Evolutionary conservation across 2,329 filamentous ascomycete species (phyloP).

Genomic region (Sporothrix brasiliensis): DNA sequence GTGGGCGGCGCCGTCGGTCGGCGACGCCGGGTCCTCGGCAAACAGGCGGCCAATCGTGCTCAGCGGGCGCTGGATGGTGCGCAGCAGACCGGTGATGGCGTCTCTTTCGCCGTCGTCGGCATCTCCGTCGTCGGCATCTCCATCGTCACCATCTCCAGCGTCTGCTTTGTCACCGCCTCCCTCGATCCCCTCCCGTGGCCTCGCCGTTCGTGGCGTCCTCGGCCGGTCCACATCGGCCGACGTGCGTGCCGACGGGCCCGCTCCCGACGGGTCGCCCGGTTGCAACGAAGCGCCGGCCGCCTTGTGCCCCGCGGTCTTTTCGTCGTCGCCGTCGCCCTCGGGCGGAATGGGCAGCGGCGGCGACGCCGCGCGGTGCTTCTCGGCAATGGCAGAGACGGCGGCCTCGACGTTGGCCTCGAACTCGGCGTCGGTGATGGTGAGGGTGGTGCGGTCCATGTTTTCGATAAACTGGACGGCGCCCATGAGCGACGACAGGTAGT

Average conservation of each 20-base stretch:
- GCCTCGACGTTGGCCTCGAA: conserved; percentile 97
- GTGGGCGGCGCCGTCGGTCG: neutral
- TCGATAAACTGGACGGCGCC: conserved; percentile 97
- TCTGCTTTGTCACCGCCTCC: neutral
- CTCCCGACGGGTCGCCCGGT: neutral
- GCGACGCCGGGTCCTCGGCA: conserved; percentile 63
- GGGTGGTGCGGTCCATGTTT: conserved; percentile 87
- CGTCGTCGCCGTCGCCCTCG: conserved; percentile 21
- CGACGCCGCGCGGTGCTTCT: conserved; percentile 70
- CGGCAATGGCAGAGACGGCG: conserved; percentile 91
- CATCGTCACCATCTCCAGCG: neutral
- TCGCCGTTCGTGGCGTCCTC: conserved; percentile 41
- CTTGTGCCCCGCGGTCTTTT: too few relatives aligned
- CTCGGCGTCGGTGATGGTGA: conserved; percentile 92
- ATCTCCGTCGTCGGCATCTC: neutral
- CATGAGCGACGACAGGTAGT: conserved; percentile 94
- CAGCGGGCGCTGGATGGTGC: conserved; percentile 87
- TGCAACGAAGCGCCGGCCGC: neutral
- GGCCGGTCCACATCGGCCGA: conserved; percentile 48
- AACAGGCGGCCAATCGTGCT: conserved; percentile 95
- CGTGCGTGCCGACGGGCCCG: conserved; percentile 42
- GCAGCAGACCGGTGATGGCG: conserved; percentile 80
- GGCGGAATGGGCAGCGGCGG: conserved; percentile 47
- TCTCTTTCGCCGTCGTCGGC: conserved; percentile 70
- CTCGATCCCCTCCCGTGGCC: conserved; percentile 34